These are phyloP conservation scores for Trebouxiophyceae sp. DNA, from an alignment of 163 green algal genomes.

Conservation along the genomic window DNA sequence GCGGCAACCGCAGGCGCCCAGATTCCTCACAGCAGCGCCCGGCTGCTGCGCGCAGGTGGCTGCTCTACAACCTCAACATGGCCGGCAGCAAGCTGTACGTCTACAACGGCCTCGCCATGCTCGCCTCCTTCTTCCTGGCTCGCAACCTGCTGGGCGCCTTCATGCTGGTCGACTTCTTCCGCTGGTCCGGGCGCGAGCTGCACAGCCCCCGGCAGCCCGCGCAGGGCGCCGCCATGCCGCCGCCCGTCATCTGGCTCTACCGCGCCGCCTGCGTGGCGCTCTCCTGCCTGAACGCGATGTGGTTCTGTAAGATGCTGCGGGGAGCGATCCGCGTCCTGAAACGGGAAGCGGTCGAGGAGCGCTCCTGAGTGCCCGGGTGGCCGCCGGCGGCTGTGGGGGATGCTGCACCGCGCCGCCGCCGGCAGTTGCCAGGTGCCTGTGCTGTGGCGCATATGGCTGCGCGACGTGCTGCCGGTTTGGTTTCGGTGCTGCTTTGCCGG, in stretches of 20 bases:
- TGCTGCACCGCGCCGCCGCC: too few relatives aligned
- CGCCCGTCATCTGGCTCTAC: constrained; percentile 23
- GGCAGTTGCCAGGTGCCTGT: too few relatives aligned
- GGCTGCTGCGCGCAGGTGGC: too few relatives aligned
- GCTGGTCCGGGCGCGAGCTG: constrained; percentile 22
- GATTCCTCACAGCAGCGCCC: too few relatives aligned
- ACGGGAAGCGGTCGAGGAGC: too few relatives aligned
- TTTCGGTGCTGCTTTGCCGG: too few relatives aligned
- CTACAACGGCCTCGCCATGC: constrained; percentile 36
- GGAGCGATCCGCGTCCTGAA: neutral
- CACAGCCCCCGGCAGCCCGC: constrained; percentile 1
- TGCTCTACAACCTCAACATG: constrained; percentile 28
- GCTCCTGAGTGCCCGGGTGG: too few relatives aligned
- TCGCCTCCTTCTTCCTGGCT: constrained; percentile 38
- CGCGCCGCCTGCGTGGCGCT: constrained; percentile 20
- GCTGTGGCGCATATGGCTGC: too few relatives aligned
- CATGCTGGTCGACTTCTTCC: constrained; percentile 25
- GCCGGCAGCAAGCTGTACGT: constrained; percentile 29
- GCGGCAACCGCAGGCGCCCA: too few relatives aligned
- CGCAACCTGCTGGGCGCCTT: constrained; percentile 33
- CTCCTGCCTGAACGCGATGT: constrained; percentile 16
- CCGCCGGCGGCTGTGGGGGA: too few relatives aligned
- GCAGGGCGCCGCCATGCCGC: constrained; percentile 6
- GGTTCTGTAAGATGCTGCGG: constrained; percentile 11
- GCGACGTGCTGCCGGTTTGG: too few relatives aligned